A percentile compares a stretch with the other conserved stretches of the same genome.
These are phyloP conservation scores for Celoporthe dispersa DNA, from an alignment of 2,329 filamentous ascomycete species.

Conservation along the genomic window DNA sequence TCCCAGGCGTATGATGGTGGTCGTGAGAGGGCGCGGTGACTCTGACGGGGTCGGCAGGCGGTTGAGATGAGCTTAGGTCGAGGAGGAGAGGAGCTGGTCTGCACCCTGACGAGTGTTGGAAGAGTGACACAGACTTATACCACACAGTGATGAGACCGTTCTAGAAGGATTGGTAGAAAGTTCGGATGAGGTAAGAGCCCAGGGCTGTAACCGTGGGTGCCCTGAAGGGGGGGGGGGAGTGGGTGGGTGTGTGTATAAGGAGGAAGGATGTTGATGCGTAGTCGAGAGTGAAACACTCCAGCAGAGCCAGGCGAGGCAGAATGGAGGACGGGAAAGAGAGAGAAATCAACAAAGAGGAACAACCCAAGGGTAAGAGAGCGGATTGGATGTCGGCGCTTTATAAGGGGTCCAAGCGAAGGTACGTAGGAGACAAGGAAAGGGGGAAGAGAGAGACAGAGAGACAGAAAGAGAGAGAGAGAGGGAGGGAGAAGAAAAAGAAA, in stretches of 20 bases:
- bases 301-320: constrained; percentile 22
- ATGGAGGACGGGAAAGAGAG: constrained; percentile 24
- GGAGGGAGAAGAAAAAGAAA: not conserved
- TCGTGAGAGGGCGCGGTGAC: constrained; percentile 12
- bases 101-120: constrained; percentile 7
- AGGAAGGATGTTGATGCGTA: constrained; percentile 8
- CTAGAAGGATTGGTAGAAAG: not conserved
- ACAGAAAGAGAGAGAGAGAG: not conserved
- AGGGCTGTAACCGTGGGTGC: not conserved
- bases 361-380: constrained; percentile 25
- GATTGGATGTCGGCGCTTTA: constrained; percentile 27
- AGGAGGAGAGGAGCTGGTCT: constrained; percentile 15
- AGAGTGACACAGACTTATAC: constrained; percentile 22
- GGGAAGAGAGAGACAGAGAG: constrained; percentile 15
- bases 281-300: constrained; percentile 18
- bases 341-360: constrained; percentile 28
- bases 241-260: not conserved
- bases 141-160: constrained; percentile 23
- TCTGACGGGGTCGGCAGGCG: constrained; percentile 3
- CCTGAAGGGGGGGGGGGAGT: not conserved
- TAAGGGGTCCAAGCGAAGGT: constrained; percentile 22
- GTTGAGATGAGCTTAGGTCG: constrained; percentile 4
- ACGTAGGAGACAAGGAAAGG: constrained; percentile 26
- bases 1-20: constrained; percentile 9
- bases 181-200: constrained; percentile 11